Evolutionary conservation across 169 alveolate genomes (phyloP).

Genomic region (Cryptosporidium viatorum): DNA sequence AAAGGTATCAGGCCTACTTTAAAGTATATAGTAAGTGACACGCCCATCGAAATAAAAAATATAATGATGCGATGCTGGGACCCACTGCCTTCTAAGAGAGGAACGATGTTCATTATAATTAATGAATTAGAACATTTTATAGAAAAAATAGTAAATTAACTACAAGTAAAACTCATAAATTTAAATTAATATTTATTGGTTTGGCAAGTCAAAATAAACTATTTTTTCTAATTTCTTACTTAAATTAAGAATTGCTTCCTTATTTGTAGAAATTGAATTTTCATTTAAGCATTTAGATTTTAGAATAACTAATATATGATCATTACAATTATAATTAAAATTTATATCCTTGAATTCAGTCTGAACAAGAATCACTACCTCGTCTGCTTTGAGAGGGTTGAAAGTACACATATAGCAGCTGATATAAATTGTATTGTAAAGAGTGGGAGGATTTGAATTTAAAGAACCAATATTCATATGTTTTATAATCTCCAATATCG

Average conservation of each 20-base stretch:
- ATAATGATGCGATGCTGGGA: conserved; percentile 78
- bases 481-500: conserved; percentile 25
- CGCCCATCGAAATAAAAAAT: conserved; percentile 55
- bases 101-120: conserved; percentile 58
- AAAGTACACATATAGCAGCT: conserved; percentile 26
- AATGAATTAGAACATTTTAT: conserved; percentile 21
- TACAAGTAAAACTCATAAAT: neutral
- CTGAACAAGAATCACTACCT: conserved; percentile 25
- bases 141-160: neutral
- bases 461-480: conserved; percentile 42
- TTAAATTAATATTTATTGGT: neutral
- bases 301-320: conserved; percentile 22
- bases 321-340: conserved; percentile 7
- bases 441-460: conserved; percentile 49
- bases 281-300: conserved; percentile 40
- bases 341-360: conserved; percentile 41
- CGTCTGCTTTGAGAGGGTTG: conserved; percentile 15
- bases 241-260: conserved; percentile 32
- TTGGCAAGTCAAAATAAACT: conserved; percentile 2
- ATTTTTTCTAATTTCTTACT: conserved; percentile 57
- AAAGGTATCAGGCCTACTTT: conserved; percentile 56
- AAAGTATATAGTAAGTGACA: conserved; percentile 43
- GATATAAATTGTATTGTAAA: conserved; percentile 33
- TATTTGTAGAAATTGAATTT: conserved; percentile 30
- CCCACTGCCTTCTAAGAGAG: conserved; percentile 69